Evolutionary conservation across 2,329 filamentous ascomycete genomes (phyloP).

Genomic region (Cercospora sesami): DNA sequence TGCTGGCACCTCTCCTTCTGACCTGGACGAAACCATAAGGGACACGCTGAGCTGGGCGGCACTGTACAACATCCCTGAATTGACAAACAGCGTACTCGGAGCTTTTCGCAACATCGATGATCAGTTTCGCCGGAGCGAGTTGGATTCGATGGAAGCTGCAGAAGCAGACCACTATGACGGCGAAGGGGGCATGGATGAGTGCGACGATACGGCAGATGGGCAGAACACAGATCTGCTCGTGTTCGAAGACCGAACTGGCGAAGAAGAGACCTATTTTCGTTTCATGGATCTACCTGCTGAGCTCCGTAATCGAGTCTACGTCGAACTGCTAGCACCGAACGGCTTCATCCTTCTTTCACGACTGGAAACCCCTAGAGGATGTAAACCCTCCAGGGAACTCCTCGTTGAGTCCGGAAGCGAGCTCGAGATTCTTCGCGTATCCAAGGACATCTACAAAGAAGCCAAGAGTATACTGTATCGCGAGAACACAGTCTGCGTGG

Average conservation of each 20-base stretch:
- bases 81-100: not conserved
- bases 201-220: not conserved
- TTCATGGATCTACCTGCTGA: slow-evolving; percentile 27
- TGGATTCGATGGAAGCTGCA: not conserved
- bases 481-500: slow-evolving; percentile 32
- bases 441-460: slow-evolving; percentile 40
- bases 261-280: slow-evolving; percentile 11
- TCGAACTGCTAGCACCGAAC: slow-evolving; percentile 19
- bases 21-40: not conserved
- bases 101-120: not conserved
- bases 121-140: not conserved
- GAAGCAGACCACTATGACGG: not conserved
- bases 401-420: slow-evolving; percentile 2
- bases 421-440: slow-evolving; percentile 4
- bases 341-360: slow-evolving; percentile 17
- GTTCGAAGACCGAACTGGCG: not conserved
- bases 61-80: not conserved
- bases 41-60: not conserved
- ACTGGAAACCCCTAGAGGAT: not conserved
- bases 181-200: not conserved
- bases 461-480: slow-evolving; percentile 41
- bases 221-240: not conserved
- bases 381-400: not conserved
- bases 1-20: not conserved
- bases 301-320: slow-evolving; percentile 24